Evolutionary conservation across 2,329 filamentous ascomycete species (phyloP).

Genomic region (Colletotrichum plurivorum): DNA sequence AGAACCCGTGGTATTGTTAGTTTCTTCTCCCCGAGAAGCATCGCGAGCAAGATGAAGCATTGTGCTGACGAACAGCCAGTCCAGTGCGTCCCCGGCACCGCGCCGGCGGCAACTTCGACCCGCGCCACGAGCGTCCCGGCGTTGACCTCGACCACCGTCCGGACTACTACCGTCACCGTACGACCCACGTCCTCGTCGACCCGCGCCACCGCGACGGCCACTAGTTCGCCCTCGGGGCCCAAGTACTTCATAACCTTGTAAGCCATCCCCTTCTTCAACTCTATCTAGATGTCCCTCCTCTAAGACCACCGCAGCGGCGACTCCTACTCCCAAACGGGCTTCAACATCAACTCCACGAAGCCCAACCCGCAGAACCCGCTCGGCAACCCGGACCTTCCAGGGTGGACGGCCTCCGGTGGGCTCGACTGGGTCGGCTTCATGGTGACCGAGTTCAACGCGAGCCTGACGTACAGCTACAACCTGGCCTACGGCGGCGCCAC

Average conservation of each 20-base stretch:
- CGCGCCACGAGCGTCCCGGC: conserved; percentile 16
- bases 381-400: conserved; percentile 70
- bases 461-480: conserved; percentile 62
- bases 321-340: conserved; percentile 72
- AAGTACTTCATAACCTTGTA: conserved; percentile 60
- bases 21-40: conserved; percentile 44
- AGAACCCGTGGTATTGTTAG: conserved; percentile 64
- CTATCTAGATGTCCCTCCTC: neutral
- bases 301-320: conserved; percentile 61
- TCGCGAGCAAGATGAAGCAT: neutral
- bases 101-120: conserved; percentile 16
- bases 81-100: conserved; percentile 35
- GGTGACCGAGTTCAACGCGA: conserved; percentile 57
- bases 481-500: conserved; percentile 66
- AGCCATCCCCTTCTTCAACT: conserved; percentile 21
- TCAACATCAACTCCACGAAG: conserved; percentile 63
- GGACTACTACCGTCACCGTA: conserved; percentile 18
- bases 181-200: conserved; percentile 17
- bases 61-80: conserved; percentile 2
- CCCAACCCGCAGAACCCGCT: conserved; percentile 69
- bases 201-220: conserved; percentile 2
- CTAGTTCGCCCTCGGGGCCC: conserved; percentile 19
- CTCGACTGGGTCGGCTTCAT: conserved; percentile 65
- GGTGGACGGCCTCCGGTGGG: conserved; percentile 62
- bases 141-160: conserved; percentile 18